These are phyloP conservation scores for Hypoxylon sp. DNA, from an alignment of 2,329 filamentous ascomycete species.

Conservation along the genomic window DNA sequence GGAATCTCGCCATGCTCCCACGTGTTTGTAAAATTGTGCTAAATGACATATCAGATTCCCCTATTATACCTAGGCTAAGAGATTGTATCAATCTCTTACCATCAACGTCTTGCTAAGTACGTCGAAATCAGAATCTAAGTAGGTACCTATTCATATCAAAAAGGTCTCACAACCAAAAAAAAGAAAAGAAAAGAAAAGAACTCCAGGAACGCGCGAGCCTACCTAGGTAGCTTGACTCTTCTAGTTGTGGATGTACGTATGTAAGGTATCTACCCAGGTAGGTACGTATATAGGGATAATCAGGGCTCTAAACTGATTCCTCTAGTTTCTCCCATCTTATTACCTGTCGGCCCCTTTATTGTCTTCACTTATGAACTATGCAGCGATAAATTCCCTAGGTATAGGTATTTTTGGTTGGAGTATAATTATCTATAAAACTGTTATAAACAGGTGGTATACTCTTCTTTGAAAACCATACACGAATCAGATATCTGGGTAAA, in stretches of 20 bases:
- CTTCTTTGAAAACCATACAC: not conserved
- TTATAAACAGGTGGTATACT: not conserved
- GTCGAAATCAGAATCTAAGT: not conserved
- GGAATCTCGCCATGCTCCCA: conserved; percentile 4
- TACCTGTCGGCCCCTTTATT: not conserved
- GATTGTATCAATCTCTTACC: not conserved
- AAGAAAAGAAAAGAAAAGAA: not conserved
- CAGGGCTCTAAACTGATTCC: not conserved
- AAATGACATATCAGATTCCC: conserved; percentile 10
- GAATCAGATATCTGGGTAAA: not conserved
- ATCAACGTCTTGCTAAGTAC: not conserved
- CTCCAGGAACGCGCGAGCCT: not conserved
- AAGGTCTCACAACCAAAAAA: not conserved
- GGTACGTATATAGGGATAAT: not conserved
- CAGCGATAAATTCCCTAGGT: not conserved
- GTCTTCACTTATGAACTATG: not conserved
- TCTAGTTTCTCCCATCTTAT: not conserved
- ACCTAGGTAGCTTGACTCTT: not conserved
- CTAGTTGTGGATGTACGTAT: not conserved
- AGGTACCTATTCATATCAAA: conserved; percentile 5
- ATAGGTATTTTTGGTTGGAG: not conserved
- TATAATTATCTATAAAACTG: not conserved
- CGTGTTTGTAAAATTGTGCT: conserved; percentile 13
- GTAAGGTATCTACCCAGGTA: not conserved
- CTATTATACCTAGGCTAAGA: not conserved